These are phyloP conservation scores for Neopestalotiopsis clavispora DNA, from an alignment of 2,329 filamentous ascomycete genomes.

Conservation along the genomic window DNA sequence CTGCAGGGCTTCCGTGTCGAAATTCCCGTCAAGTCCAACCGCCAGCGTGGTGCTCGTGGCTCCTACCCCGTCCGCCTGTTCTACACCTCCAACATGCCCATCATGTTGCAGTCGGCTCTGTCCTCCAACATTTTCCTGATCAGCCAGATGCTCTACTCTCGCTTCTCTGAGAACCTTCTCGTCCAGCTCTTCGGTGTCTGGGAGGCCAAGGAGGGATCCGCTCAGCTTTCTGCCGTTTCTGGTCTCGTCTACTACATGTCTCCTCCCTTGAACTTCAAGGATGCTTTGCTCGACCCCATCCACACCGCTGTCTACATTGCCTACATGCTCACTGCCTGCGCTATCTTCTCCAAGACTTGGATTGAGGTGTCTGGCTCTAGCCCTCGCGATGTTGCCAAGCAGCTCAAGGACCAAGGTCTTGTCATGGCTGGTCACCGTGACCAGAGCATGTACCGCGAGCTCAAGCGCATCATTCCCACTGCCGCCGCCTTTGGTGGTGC, in stretches of 20 bases:
- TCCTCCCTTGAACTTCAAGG: conserved; percentile 95
- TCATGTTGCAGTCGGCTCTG: conserved; percentile 98
- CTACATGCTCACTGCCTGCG: conserved; percentile 98
- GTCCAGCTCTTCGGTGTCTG: conserved; percentile 97
- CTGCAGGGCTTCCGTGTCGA: conserved; percentile 99
- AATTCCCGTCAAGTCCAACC: conserved; percentile 99
- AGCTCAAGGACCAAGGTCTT: conserved; percentile 98
- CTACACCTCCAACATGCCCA: conserved; percentile 99
- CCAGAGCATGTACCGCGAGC: conserved; percentile 99
- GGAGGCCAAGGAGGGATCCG: conserved; percentile 95
- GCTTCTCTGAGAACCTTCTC: conserved; percentile 98
- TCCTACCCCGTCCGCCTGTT: conserved; percentile 98
- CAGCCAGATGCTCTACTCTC: conserved; percentile 98
- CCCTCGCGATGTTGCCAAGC: conserved; percentile 97
- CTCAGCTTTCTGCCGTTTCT: conserved; percentile 91
- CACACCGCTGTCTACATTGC: conserved; percentile 94
- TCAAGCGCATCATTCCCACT: conserved; percentile 98
- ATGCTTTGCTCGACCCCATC: conserved; percentile 94
- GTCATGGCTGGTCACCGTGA: conserved; percentile 99
- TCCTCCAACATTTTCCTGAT: conserved; percentile 99
- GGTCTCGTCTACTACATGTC: conserved; percentile 99
- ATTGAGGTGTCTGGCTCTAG: conserved; percentile 98
- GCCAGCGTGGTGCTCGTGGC: conserved; percentile 97
- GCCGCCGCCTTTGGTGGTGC: conserved; percentile 98
- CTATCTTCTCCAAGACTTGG: conserved; percentile 99